Evolutionary conservation across 139 green algal species (phyloP).

Genomic region (Raphidocelis subcapitata): DNA sequence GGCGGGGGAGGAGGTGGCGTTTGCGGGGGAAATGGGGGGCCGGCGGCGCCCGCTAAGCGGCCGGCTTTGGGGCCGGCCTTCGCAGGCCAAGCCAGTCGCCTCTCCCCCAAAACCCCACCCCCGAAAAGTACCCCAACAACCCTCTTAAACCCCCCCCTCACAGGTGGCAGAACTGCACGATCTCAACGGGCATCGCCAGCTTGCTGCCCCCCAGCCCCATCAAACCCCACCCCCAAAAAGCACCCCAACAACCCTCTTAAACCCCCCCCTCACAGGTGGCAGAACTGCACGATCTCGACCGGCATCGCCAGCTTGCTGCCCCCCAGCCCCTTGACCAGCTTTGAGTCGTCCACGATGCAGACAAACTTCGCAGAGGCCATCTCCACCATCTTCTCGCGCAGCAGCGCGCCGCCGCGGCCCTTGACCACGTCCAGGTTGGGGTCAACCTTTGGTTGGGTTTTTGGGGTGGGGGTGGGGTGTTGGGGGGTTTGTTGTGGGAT

Average conservation of each 20-base stretch:
- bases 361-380: conserved; percentile 92
- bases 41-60: no score
- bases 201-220: conserved; percentile 82
- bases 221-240: no score
- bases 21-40: no score
- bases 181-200: conserved; percentile 98
- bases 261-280: conserved; percentile 66
- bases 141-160: conserved; percentile 41
- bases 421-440: conserved; percentile 97
- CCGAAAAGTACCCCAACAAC: no score
- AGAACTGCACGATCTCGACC: conserved; percentile 99
- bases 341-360: conserved; percentile 99
- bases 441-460: conserved; percentile 92
- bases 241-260: no score
- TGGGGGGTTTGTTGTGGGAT: no score
- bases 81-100: no score
- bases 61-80: no score
- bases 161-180: conserved; percentile 98
- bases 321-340: conserved; percentile 87
- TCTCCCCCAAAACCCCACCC: no score
- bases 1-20: no score
- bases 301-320: conserved; percentile 94
- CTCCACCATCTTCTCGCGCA: conserved; percentile 99
- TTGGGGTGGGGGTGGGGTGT: conserved; percentile 59
- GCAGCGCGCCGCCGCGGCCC: conserved; percentile 93